Conservation (phyloP, 129 eudicot genomes). For the Saposhnikovia divaricata region DNA sequence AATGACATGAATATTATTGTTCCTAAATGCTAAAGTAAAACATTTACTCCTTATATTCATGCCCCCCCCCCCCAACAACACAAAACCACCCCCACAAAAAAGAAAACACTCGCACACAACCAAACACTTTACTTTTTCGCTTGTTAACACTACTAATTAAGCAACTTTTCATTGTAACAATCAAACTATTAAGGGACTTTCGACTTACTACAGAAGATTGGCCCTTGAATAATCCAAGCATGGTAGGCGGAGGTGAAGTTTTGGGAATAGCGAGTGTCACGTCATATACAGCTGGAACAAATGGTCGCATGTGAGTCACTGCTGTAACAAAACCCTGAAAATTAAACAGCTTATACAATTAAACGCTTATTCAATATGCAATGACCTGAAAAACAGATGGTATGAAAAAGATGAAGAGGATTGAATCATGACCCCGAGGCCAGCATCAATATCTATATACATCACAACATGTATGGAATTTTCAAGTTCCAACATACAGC, state of each 20-base stretch:
- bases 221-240: conserved; percentile 78
- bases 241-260: conserved; percentile 71
- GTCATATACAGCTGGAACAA: conserved; percentile 85
- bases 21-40: not conserved
- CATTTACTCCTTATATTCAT: not conserved
- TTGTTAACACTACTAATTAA: not conserved
- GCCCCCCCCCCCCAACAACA: not conserved
- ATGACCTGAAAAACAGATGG: not conserved
- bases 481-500: too few species aligned
- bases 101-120: too few species aligned
- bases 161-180: not conserved
- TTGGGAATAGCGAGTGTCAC: conserved; percentile 75
- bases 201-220: conserved; percentile 76
- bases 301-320: conserved; percentile 80
- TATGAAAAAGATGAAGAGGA: not conserved
- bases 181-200: not conserved
- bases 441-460: not conserved
- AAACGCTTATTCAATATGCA: not conserved
- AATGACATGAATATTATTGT: not conserved
- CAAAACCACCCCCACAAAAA: not conserved
- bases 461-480: not conserved
- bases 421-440: not conserved
- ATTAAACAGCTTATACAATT: not conserved
- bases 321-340: conserved; percentile 90
- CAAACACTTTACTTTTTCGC: not conserved